Evolutionary conservation across 805 yeast genomes (phyloP).

Genomic region (Hagleromyces aurorensis): DNA sequence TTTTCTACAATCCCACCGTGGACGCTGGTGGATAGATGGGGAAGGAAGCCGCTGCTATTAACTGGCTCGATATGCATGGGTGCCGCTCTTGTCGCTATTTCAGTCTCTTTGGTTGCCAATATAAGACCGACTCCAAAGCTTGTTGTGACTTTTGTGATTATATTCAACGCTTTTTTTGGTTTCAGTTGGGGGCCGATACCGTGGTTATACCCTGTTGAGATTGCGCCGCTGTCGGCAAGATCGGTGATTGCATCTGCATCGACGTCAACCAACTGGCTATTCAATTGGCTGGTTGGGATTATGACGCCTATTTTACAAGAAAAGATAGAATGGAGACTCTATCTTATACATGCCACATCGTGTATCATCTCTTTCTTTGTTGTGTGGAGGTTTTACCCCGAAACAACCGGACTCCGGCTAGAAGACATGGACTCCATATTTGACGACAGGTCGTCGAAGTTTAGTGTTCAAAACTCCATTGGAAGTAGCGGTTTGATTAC

Average conservation of each 20-base stretch:
- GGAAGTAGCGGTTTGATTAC: background rate
- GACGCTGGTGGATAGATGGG: slow-evolving; percentile 87
- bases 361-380: slow-evolving; percentile 67
- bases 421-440: slow-evolving; percentile 91
- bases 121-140: slow-evolving; percentile 49
- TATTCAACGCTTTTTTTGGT: slow-evolving; percentile 81
- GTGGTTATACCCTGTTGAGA: slow-evolving; percentile 82
- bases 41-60: slow-evolving; percentile 75
- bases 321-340: slow-evolving; percentile 67
- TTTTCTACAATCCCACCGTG: slow-evolving; percentile 79
- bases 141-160: slow-evolving; percentile 69
- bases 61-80: slow-evolving; percentile 81
- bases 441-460: slow-evolving; percentile 49
- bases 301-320: slow-evolving; percentile 83
- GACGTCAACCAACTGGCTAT: slow-evolving; percentile 90
- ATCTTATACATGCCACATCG: slow-evolving; percentile 71
- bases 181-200: slow-evolving; percentile 93
- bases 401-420: slow-evolving; percentile 78
- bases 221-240: slow-evolving; percentile 74
- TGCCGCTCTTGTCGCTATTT: slow-evolving; percentile 52
- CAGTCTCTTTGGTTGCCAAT: slow-evolving; percentile 49
- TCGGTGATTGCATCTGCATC: slow-evolving; percentile 87
- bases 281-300: slow-evolving; percentile 87
- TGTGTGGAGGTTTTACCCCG: slow-evolving; percentile 73
- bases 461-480: slow-evolving; percentile 20